phyloP scores from a whole-genome alignment of 306 rosid species.

The Notholithocarpus densiflorus region DNA sequence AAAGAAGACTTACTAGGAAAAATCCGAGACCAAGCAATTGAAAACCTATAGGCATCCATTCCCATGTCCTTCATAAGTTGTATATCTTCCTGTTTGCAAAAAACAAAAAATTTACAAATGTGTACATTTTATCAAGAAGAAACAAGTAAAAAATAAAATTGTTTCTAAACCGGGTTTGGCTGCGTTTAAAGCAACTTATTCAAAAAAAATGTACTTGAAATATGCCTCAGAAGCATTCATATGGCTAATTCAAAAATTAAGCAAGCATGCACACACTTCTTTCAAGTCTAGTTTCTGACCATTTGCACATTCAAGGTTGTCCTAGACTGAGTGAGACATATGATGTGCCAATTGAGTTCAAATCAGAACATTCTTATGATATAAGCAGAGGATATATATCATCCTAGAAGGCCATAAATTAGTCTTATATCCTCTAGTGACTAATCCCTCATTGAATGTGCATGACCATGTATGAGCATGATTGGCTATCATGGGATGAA shows the following conservation, averaged over 20 bases:
- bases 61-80: conserved; percentile 90
- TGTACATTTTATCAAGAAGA: background rate
- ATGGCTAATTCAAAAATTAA: background rate
- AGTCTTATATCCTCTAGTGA: background rate
- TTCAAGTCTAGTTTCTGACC: background rate
- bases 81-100: conserved; percentile 60
- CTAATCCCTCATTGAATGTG: background rate
- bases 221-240: background rate
- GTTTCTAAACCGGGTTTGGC: background rate
- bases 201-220: background rate
- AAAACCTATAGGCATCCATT: conserved; percentile 84
- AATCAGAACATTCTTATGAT: background rate
- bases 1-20: conserved; percentile 59
- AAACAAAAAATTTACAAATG: background rate
- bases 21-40: conserved; percentile 92
- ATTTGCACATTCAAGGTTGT: background rate
- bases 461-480: background rate
- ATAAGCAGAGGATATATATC: background rate
- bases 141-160: background rate
- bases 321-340: background rate
- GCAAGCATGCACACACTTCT: background rate
- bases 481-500: background rate
- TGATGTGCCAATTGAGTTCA: background rate
- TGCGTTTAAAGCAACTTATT: background rate
- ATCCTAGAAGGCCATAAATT: background rate